Base-by-base conservation (phyloP, 495 filamentous ascomycete species). In the Penicillium cinerascens region DNA sequence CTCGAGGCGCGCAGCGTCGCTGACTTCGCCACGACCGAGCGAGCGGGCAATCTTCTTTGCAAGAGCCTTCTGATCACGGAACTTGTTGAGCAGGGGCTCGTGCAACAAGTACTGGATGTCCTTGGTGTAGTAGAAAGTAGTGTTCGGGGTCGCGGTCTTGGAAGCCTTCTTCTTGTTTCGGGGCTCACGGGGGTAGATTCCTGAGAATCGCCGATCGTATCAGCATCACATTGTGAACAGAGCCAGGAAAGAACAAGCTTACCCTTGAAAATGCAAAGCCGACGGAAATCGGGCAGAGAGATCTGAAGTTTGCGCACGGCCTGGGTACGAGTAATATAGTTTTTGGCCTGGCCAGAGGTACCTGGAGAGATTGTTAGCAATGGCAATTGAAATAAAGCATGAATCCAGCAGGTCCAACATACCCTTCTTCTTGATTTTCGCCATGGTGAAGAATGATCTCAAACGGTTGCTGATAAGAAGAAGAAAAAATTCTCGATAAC, bases 61-160 rank as follows among this genome's bases (percentile, higher is more conserved):
- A 49, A 97, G 81, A 0, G 87, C 77, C 75, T 97, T 97, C 72
- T 97, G 93, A 38, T 98, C 93, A 60, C 93, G 87, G 78, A 97
- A 97, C 68, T 96, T 97, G 58, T 83, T 78, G 11, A 98, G 80
- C n/a, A 98, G 79, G 13, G 95, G 93, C 70, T 98, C 93, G 69
- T 98, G 93, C 44, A 97, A 85, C 22, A 98, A 84, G 59, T 96
- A 98, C 71, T 96, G 91, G 63, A 98, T 96, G 66, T 98, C 93
- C 77, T 93, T 95, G 61, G 92, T 89, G 77, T 98, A 98, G 81
- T 98, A 98, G 76, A 96, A 98, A 51, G 95, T 97, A 15, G 93
- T 97, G 40, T 85, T 87, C 36, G 87, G 82, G 2, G 88, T 97
- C 40, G 89, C 82, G 47, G 88, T 87, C 71, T 95, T 97, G 61